Conservation (phyloP, 768 basidiomycete genomes). For the Leccinum barrowsii region DNA sequence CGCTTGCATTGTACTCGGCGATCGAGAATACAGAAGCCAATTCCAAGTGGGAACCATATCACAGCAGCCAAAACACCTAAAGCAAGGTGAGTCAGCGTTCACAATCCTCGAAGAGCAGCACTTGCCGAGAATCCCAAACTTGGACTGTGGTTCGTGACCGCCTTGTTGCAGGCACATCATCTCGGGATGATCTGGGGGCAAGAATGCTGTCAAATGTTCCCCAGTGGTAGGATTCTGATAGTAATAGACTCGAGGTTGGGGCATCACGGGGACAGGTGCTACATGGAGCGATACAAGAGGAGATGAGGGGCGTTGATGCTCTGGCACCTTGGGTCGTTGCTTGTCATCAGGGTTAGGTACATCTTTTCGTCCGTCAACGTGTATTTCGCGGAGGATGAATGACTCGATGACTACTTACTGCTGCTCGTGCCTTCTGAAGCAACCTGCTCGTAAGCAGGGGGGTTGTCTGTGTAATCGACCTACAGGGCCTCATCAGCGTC, state of each 20-base stretch:
- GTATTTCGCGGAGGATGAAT: not conserved
- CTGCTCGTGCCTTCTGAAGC: constrained; percentile 24
- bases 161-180: constrained; percentile 84
- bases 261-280: constrained; percentile 32
- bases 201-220: constrained; percentile 54
- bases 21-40: constrained; percentile 76
- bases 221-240: constrained; percentile 63
- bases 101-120: not conserved
- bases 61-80: constrained; percentile 77
- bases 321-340: constrained; percentile 7
- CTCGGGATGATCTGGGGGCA: constrained; percentile 77
- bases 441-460: constrained; percentile 48
- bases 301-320: constrained; percentile 5
- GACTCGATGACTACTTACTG: constrained; percentile 22
- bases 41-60: constrained; percentile 83
- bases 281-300: constrained; percentile 22
- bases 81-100: not conserved
- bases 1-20: constrained; percentile 59
- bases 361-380: constrained; percentile 8
- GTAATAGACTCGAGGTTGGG: constrained; percentile 56
- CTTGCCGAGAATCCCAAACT: constrained; percentile 70
- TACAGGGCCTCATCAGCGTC: constrained; percentile 1
- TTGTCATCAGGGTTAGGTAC: constrained; percentile 9
- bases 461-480: constrained; percentile 33
- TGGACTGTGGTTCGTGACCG: constrained; percentile 57